Percentiles rank a stretch among this genome's conserved stretches.
phyloP scores from a whole-genome alignment of 768 basidiomycete genomes.

The Lactarius evosmus region DNA sequence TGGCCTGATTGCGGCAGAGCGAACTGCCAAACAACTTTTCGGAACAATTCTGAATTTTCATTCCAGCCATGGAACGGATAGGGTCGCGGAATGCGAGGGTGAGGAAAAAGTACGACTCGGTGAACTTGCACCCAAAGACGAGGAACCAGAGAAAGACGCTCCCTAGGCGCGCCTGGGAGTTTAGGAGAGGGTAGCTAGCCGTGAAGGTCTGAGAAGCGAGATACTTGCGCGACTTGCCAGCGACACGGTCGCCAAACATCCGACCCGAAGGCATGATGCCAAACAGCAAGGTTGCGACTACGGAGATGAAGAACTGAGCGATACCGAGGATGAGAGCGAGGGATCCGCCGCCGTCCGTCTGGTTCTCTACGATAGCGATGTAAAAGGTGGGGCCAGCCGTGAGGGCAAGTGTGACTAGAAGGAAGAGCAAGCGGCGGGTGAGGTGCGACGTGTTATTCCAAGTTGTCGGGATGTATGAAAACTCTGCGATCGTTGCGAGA shows the following conservation, averaged over 20 bases:
- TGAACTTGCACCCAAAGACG: constrained; percentile 94
- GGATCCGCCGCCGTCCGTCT: constrained; percentile 52
- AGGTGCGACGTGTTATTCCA: constrained; percentile 99
- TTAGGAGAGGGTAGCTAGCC: constrained; percentile 82
- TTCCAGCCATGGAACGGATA: constrained; percentile 91
- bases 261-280: constrained; percentile 91
- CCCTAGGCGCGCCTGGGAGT: constrained; percentile 62
- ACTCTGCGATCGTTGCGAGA: constrained; percentile 88
- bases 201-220: constrained; percentile 98
- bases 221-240: constrained; percentile 93
- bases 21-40: constrained; percentile 82
- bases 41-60: constrained; percentile 89
- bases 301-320: constrained; percentile 94
- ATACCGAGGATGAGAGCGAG: constrained; percentile 91
- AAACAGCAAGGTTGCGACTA: constrained; percentile 81
- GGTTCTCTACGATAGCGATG: constrained; percentile 76
- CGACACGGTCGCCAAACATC: constrained; percentile 98
- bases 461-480: constrained; percentile 95
- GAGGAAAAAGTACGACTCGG: constrained; percentile 97
- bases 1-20: constrained; percentile 90
- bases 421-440: constrained; percentile 84
- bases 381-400: constrained; percentile 95
- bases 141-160: constrained; percentile 85
- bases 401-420: constrained; percentile 83
- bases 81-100: constrained; percentile 93